Base-by-base conservation (phyloP, 2,329 filamentous ascomycete species). In the Rutstroemia sp. region DNA sequence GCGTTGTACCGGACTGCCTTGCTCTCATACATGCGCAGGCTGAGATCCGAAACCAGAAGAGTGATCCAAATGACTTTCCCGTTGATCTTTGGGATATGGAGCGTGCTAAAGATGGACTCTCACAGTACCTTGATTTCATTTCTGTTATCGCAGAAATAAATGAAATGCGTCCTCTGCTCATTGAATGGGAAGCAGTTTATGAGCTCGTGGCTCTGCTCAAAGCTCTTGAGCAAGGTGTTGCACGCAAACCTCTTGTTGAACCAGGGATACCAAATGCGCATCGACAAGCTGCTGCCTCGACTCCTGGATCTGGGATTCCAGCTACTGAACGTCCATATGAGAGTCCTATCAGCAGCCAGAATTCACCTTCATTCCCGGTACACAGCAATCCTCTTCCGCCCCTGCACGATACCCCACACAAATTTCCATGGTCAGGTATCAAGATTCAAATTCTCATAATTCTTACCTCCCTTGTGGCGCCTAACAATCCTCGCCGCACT, bases 1-100 rank as follows among this genome's bases (percentile, higher is more conserved):
- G 92, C 60, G 92, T 96, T 59, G 92, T 96, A 4, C 92, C 92
- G 0, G 92, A 96, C 68, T 96, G 91, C 16, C 89, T 92, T 54
- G 92, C 92, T n/a, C 77, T 96, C 39, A 96, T 97, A 74, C 90
- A 94, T 67, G 80, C 96, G 3, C 92, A 97, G 73, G 89, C 90
- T 16, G 88, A 96, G 68, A 95, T 96, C 37, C 86, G 90, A 44
- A 84, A 86, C 42, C 85, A 86, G 34, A 79, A 85, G 56, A 83
- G 86, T 16, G 82, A 92, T 59, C 85, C 90, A 0, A 84, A 89
- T 60, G 92, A 96, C 66, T 97, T 96, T 66, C 92, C 92, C 0
- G 85, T 96, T 1, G 95, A 97, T 66, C 81, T 91, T 48, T 97
- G 92, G 92, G 92, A 97, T 66, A 95, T 97, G 87, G 92, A 97